These are phyloP conservation scores for Prototheca stagnorum DNA, from an alignment of 163 green algal species.

Conservation along the genomic window DNA sequence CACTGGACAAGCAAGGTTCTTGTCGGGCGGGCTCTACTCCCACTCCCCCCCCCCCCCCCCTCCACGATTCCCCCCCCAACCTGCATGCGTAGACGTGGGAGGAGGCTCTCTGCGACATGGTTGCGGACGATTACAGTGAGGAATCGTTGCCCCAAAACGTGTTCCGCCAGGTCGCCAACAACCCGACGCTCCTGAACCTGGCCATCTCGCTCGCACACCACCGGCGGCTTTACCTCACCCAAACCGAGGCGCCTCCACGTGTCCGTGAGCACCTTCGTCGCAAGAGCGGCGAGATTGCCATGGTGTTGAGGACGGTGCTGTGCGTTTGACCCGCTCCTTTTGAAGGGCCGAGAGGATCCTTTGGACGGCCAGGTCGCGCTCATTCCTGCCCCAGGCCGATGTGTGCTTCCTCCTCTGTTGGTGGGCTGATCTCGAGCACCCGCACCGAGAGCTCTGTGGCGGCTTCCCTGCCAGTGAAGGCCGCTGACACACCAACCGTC, in stretches of 20 bases:
- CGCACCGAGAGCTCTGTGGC: too few species aligned
- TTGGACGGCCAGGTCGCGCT: too few species aligned
- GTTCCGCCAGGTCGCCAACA: conserved; percentile 16
- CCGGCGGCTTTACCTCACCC: conserved; percentile 15
- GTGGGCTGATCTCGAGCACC: too few species aligned
- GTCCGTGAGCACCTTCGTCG: conserved; percentile 9
- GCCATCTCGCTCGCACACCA: conserved; percentile 31
- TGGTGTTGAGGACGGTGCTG: conserved; percentile 29
- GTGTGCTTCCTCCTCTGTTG: too few species aligned
- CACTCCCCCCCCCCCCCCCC: too few species aligned
- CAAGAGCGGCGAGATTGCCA: conserved; percentile 18
- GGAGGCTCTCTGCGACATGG: conserved; percentile 6
- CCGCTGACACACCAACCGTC: too few species aligned
- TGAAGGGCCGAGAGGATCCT: too few species aligned
- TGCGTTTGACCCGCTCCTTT: conserved; percentile 15
- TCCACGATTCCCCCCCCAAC: too few species aligned
- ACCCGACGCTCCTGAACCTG: conserved; percentile 34
- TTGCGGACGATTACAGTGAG: background rate
- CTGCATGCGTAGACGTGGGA: conserved; percentile 2
- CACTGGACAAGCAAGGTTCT: too few species aligned
- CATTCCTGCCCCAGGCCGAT: too few species aligned
- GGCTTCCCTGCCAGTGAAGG: too few species aligned
- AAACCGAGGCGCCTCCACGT: conserved; percentile 2
- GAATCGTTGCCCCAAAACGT: conserved; percentile 8
- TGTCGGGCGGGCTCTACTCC: too few species aligned